phyloP scores from a whole-genome alignment of 2,329 filamentous ascomycete species.

The Fusarium proliferatum region DNA sequence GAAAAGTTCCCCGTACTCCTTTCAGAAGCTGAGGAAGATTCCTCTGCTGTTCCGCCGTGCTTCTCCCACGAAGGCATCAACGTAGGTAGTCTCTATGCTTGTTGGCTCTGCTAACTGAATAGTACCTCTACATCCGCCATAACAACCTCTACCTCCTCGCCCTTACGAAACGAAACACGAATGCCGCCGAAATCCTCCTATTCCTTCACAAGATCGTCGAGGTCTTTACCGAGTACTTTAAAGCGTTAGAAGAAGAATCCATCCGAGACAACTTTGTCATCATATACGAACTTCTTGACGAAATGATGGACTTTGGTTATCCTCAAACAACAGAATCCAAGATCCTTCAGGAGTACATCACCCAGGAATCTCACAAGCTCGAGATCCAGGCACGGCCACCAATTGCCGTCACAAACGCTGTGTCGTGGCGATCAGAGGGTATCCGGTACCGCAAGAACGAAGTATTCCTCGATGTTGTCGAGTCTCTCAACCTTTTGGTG shows the following conservation, averaged over 20 bases:
- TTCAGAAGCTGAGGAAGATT: constrained; percentile 98
- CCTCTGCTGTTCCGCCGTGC: constrained; percentile 94
- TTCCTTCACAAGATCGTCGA: constrained; percentile 99
- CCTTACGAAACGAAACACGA: constrained; percentile 97
- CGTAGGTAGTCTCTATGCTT: constrained; percentile 63
- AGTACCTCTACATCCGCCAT: constrained; percentile 99
- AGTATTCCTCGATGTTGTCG: constrained; percentile 97
- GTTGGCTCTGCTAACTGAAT: constrained; percentile 21
- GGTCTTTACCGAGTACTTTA: constrained; percentile 99
- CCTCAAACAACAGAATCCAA: constrained; percentile 98
- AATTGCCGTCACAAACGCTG: constrained; percentile 97
- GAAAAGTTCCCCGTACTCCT: constrained; percentile 97
- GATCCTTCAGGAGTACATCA: constrained; percentile 99
- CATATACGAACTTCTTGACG: constrained; percentile 97
- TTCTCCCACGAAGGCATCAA: constrained; percentile 99
- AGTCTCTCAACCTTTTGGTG: constrained; percentile 95
- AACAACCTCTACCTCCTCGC: constrained; percentile 99
- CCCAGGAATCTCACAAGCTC: constrained; percentile 98
- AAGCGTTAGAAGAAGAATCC: constrained; percentile 97
- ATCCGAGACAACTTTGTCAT: constrained; percentile 99
- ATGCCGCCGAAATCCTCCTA: constrained; percentile 96
- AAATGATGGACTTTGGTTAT: constrained; percentile 99
- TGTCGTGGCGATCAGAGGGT: constrained; percentile 97
- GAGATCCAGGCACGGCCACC: constrained; percentile 96
- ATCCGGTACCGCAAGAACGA: constrained; percentile 99